phyloP scores from a whole-genome alignment of 116 monocot species.

The Papilionanthe hybrid region DNA sequence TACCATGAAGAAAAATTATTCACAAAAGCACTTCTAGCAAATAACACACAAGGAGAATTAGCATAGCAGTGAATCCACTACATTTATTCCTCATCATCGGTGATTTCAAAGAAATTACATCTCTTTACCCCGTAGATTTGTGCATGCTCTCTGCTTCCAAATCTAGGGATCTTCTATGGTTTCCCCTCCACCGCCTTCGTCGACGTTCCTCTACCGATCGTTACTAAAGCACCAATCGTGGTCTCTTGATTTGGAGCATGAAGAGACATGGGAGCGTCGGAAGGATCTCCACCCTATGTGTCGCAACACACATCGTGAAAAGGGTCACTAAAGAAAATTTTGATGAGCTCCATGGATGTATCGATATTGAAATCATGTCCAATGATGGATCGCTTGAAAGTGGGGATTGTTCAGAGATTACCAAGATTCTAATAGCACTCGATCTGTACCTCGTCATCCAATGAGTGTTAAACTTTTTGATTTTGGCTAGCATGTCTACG shows the following conservation, averaged over 20 bases:
- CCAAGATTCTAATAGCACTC: constrained; percentile 32
- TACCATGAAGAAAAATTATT: too few relatives aligned
- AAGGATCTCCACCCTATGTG: constrained; percentile 26
- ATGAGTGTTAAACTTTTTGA: not conserved
- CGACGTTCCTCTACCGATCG: not conserved
- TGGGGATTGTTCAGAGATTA: constrained; percentile 2
- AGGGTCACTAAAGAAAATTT: constrained; percentile 46
- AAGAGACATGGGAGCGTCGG: constrained; percentile 34
- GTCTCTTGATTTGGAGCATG: constrained; percentile 41
- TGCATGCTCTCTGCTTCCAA: too few relatives aligned
- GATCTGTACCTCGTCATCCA: constrained; percentile 46
- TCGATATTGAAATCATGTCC: constrained; percentile 44
- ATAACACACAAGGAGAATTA: too few relatives aligned
- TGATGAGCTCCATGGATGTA: constrained; percentile 45
- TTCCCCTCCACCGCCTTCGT: not conserved
- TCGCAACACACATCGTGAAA: constrained; percentile 9
- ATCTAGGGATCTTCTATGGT: too few relatives aligned
- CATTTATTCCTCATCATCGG: too few relatives aligned
- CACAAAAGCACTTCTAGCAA: too few relatives aligned
- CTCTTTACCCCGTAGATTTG: too few relatives aligned
- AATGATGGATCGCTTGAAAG: constrained; percentile 15
- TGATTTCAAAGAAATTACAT: too few relatives aligned
- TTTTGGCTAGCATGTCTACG: not conserved
- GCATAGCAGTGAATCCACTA: too few relatives aligned
- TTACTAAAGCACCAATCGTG: constrained; percentile 39